Conservation (phyloP, 768 basidiomycete species). For the Suillus americanus region DNA sequence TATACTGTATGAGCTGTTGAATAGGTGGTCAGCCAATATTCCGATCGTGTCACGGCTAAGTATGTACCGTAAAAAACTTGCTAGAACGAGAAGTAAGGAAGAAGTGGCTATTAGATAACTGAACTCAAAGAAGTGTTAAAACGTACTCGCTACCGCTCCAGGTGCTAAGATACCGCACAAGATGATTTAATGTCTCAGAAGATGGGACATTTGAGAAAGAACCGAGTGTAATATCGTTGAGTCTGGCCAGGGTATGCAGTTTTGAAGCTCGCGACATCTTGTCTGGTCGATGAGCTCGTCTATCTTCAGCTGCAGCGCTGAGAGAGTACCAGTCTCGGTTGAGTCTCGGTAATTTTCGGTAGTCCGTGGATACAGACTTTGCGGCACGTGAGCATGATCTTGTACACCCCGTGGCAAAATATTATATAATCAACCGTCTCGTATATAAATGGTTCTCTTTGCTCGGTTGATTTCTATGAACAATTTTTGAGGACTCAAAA, state of each 20-base stretch:
- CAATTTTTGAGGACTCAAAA: constrained; percentile 84
- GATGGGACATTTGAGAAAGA: constrained; percentile 57
- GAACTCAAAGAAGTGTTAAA: constrained; percentile 11
- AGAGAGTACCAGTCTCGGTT: too few relatives aligned
- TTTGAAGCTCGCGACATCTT: constrained; percentile 54
- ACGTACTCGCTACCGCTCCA: constrained; percentile 89
- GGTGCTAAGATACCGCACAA: constrained; percentile 74
- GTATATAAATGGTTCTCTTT: not conserved
- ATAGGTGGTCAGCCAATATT: constrained; percentile 7
- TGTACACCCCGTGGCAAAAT: not conserved
- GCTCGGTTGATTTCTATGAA: constrained; percentile 39
- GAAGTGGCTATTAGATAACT: constrained; percentile 9
- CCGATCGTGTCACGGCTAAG: not conserved
- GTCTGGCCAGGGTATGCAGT: constrained; percentile 41
- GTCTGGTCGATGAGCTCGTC: not conserved
- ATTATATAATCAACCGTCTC: not conserved
- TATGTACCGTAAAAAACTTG: constrained; percentile 69
- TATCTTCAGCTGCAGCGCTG: not conserved
- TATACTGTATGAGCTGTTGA: constrained; percentile 68
- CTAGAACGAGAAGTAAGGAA: constrained; percentile 34
- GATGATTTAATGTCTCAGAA: constrained; percentile 67
- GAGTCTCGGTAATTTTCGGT: not conserved
- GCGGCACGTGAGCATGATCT: not conserved
- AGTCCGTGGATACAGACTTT: not conserved
- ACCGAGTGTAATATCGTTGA: constrained; percentile 68